phyloP scores from a whole-genome alignment of 108 stramenopile genomes.

The Conticribra weissflogii region DNA sequence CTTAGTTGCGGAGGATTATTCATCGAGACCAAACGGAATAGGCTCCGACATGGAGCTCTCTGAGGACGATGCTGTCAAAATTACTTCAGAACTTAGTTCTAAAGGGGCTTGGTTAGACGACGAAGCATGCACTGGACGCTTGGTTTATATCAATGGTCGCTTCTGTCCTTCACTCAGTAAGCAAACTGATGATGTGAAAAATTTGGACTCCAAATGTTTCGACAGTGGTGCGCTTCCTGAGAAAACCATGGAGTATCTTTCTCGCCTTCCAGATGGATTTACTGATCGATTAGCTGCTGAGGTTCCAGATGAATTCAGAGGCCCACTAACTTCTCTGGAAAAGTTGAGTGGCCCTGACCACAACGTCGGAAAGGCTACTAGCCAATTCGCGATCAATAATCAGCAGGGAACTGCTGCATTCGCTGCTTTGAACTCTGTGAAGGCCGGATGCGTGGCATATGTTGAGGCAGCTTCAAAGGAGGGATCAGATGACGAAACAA shows the following conservation, averaged over 20 bases:
- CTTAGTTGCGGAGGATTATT: constrained; percentile 74
- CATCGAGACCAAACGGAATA: constrained; percentile 45
- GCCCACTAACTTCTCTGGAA: constrained; percentile 61
- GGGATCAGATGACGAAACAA: not conserved
- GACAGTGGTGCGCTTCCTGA: constrained; percentile 42
- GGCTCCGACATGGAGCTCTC: constrained; percentile 39
- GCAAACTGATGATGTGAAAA: constrained; percentile 55
- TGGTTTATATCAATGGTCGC: constrained; percentile 87
- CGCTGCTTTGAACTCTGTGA: constrained; percentile 85
- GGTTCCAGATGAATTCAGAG: constrained; percentile 54
- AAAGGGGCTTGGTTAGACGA: constrained; percentile 82
- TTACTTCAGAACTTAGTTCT: constrained; percentile 31
- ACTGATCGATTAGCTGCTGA: constrained; percentile 85
- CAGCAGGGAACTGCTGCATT: constrained; percentile 92
- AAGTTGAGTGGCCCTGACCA: constrained; percentile 84
- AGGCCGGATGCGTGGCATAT: constrained; percentile 78
- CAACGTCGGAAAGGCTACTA: constrained; percentile 73
- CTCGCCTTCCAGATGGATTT: constrained; percentile 85
- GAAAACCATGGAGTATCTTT: constrained; percentile 44
- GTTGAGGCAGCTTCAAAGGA: constrained; percentile 37
- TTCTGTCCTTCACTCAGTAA: constrained; percentile 78
- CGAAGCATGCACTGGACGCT: constrained; percentile 68
- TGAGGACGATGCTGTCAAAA: constrained; percentile 12
- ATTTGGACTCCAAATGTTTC: constrained; percentile 52
- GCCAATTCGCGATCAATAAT: constrained; percentile 88